Conservation (phyloP, 371 early-diverging fungal species). For the Saksenaea vasiformis region DNA sequence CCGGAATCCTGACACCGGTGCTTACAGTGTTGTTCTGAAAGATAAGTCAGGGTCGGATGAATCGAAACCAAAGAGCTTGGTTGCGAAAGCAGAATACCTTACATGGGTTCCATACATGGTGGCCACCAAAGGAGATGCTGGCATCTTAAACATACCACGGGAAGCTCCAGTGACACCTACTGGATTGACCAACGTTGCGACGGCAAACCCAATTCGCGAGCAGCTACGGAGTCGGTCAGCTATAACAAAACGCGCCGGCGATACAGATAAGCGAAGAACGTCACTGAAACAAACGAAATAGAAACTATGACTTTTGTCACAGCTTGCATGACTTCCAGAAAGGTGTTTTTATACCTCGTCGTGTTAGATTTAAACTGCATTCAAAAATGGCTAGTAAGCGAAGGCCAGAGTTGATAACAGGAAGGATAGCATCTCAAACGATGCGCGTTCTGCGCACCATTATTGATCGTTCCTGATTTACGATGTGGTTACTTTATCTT, state of each 20-base stretch:
- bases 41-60: background rate
- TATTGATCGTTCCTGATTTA: too few species aligned
- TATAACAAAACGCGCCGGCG: background rate
- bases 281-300: background rate
- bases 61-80: slow-evolving; percentile 1
- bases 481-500: too few species aligned
- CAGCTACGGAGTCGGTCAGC: background rate
- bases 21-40: background rate
- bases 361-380: background rate
- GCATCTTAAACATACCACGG: slow-evolving; percentile 17
- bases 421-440: too few species aligned
- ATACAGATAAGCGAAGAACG: background rate
- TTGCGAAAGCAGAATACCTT: slow-evolving; percentile 13
- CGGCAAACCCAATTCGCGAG: background rate
- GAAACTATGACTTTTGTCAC: background rate
- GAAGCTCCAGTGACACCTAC: slow-evolving; percentile 7
- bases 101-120: slow-evolving; percentile 21
- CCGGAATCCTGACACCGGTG: slow-evolving; percentile 4
- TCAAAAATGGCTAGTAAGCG: background rate
- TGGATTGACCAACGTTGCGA: background rate
- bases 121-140: slow-evolving; percentile 6
- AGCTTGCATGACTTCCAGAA: background rate
- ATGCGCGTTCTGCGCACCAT: too few species aligned
- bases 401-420: background rate
- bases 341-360: background rate